Evolutionary conservation across 2,329 filamentous ascomycete genomes (phyloP).

Genomic region (Pezicula neosporulosa): DNA sequence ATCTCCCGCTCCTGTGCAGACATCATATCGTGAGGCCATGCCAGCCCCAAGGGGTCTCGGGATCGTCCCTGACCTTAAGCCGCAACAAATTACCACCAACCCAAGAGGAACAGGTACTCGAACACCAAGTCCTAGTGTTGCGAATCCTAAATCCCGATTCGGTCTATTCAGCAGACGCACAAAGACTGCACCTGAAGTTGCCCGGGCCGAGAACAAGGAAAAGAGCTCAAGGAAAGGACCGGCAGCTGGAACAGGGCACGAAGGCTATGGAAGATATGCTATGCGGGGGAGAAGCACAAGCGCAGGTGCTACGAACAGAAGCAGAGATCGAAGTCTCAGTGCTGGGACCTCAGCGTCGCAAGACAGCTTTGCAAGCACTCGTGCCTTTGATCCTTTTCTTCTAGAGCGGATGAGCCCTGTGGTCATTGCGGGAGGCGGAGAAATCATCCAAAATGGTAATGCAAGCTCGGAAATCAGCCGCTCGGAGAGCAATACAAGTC

Average conservation of each 20-base stretch:
- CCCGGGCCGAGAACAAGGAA: slow-evolving; percentile 51
- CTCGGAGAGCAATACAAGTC: slow-evolving; percentile 48
- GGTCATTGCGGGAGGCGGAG: slow-evolving; percentile 59
- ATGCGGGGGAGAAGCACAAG: slow-evolving; percentile 62
- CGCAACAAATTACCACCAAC: slow-evolving; percentile 16
- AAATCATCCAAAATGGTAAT: slow-evolving; percentile 58
- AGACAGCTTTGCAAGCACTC: slow-evolving; percentile 44
- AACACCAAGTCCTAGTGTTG: slow-evolving; percentile 53
- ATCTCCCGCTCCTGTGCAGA: slow-evolving; percentile 28
- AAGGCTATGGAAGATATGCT: slow-evolving; percentile 70
- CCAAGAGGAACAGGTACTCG: slow-evolving; percentile 33
- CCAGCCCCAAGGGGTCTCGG: slow-evolving; percentile 25
- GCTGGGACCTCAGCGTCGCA: slow-evolving; percentile 41
- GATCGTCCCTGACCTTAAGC: slow-evolving; percentile 24
- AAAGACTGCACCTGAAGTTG: slow-evolving; percentile 55
- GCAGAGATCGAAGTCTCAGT: slow-evolving; percentile 29
- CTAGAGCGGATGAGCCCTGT: slow-evolving; percentile 62
- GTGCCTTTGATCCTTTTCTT: slow-evolving; percentile 52
- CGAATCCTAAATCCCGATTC: slow-evolving; percentile 62
- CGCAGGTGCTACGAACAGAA: slow-evolving; percentile 43
- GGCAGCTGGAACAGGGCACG: slow-evolving; percentile 88
- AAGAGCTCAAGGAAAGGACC: slow-evolving; percentile 69
- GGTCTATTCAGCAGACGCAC: slow-evolving; percentile 73
- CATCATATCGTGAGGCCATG: slow-evolving; percentile 23
- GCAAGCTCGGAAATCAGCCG: slow-evolving; percentile 43